Evolutionary conservation across 2,329 filamentous ascomycete genomes (phyloP), one percentile per base, ranked within the genome.

Genomic region (Macrophomina tecta): DNA sequence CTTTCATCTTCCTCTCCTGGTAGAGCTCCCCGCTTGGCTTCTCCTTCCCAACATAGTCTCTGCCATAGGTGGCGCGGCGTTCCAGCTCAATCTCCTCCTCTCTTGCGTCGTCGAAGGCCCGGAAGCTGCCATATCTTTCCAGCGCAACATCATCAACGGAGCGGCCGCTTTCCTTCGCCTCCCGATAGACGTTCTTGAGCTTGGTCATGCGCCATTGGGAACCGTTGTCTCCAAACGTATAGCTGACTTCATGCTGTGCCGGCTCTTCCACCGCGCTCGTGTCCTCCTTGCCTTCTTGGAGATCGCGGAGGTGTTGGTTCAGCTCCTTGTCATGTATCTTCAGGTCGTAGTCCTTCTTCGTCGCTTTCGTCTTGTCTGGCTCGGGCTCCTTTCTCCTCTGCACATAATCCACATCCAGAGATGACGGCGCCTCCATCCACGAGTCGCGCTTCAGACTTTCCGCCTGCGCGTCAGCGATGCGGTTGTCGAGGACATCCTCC

Each of bases 151-250:
- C 92, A 6, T 98, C 94, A 0, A 96, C 84, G 0, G 87, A 73
- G n/a, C 85, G 85, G 0, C 89, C 89, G 0, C 83, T 89, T 72
- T 95, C 90, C 71, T 96, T 85, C 0, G 93, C 92, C 64, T 90
- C 86, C 32, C 87, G 86, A 77, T 97, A 97, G 1, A 97, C 92
- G 11, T 89, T 91, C 70, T 91, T 93, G 38, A 99, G 86, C 78
- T 94, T 97, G 5, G 91, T 97, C 94, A 99, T 97, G 60, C 96
- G 90, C 95, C 96, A 99, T 72, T 93, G 88, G 14, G 94, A 94
- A 0, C 95, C 94, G 6, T 87, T 82, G 76, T 99, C 95, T 18
- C 96, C 95, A 78, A 99, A 96, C 0, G 82, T 91, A 75, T 98
- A 99, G 67, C 87, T 83, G 8, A 96, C 87, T 66, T 91, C 86